Evolutionary conservation across 2,329 filamentous ascomycete genomes (phyloP), one percentile per base, ranked within the genome.

Genomic region (Aureobasidium namibiae): DNA sequence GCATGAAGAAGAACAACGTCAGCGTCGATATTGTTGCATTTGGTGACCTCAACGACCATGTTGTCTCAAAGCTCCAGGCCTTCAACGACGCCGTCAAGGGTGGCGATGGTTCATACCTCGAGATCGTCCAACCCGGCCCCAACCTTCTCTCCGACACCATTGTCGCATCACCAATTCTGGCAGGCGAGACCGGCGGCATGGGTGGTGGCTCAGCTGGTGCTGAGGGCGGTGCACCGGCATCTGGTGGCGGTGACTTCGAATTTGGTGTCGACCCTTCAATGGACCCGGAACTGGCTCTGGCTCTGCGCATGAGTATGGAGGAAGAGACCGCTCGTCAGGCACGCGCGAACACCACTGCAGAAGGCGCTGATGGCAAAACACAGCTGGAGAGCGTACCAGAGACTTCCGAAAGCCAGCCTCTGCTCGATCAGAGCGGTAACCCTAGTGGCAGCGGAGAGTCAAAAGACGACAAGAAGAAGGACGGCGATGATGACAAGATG

Each of bases 1-100:
- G 94, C 78, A 95, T 97, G 91, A 97, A 97, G 85, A 99, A 99
- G 82, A 88, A 87, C 74, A 92, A 89, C 70, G 89, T 96, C 62
- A 89, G 87, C 62, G 89, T 99, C 70, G 94, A 99, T 74, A 92
- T 99, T 69, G 83, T 99, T 62, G 85, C 92, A 48, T 99, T 99
- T 68, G 94, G 94, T 66, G 92, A 99, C 68, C 82, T 96, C 56
- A 90, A 94, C 65, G 89, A 92, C 67, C 90, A 95, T 65, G 90
- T 87, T 63, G 89, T 88, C 59, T 84, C 89, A 72, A 97, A 97
- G 78, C 84, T 99, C 57, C 86, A 90, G 70, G 87, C 89, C 29
- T 99, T 99, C 80, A 91, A 96, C 75, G 89, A 95, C 63, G 88
- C 87, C 63, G 90, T 97, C 73, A 96, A 96, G 78, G 85, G 89